phyloP scores from a whole-genome alignment of 352 stramenopile genomes.

The Elongisporangium undulatum region DNA sequence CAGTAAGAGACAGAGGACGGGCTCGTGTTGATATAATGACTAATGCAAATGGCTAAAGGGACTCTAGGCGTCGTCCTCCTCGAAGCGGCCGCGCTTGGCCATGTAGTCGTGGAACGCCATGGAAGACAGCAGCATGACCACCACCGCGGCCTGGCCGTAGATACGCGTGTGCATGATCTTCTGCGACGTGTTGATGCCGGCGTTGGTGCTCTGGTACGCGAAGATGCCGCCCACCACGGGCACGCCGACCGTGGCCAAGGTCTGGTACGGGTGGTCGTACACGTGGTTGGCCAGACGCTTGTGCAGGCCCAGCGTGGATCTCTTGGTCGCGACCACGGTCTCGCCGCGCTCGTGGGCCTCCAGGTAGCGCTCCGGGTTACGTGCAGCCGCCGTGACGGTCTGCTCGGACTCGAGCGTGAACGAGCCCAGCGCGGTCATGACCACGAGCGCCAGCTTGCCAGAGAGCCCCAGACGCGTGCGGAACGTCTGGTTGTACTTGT shows the following conservation, averaged over 20 bases:
- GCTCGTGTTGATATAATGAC: neutral
- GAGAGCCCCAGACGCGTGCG: slow-evolving; percentile 63
- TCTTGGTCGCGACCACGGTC: slow-evolving; percentile 34
- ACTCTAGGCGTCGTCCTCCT: slow-evolving; percentile 16
- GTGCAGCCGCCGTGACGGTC: slow-evolving; percentile 49
- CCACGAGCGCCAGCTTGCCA: slow-evolving; percentile 69
- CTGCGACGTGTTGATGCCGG: slow-evolving; percentile 63
- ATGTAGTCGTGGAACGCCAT: slow-evolving; percentile 88
- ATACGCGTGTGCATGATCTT: slow-evolving; percentile 87
- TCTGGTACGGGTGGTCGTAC: slow-evolving; percentile 78
- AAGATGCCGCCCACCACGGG: slow-evolving; percentile 75
- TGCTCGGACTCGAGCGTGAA: slow-evolving; percentile 71
- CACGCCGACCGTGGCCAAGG: slow-evolving; percentile 40
- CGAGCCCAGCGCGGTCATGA: slow-evolving; percentile 50
- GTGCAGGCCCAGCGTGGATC: slow-evolving; percentile 45
- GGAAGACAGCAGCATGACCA: slow-evolving; percentile 65
- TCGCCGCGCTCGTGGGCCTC: slow-evolving; percentile 38
- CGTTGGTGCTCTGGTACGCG: slow-evolving; percentile 64
- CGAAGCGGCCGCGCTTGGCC: slow-evolving; percentile 61
- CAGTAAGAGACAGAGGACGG: slow-evolving; percentile 3
- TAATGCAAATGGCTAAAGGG: slow-evolving; percentile 1
- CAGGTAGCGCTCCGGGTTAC: slow-evolving; percentile 73
- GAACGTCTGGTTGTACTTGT: slow-evolving; percentile 67
- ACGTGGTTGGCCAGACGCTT: slow-evolving; percentile 67
- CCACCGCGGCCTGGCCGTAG: slow-evolving; percentile 68